Percentiles rank a stretch among this genome's conserved stretches.
phyloP scores from a whole-genome alignment of 2,329 filamentous ascomycete species.

The Fusarium mundagurra region DNA sequence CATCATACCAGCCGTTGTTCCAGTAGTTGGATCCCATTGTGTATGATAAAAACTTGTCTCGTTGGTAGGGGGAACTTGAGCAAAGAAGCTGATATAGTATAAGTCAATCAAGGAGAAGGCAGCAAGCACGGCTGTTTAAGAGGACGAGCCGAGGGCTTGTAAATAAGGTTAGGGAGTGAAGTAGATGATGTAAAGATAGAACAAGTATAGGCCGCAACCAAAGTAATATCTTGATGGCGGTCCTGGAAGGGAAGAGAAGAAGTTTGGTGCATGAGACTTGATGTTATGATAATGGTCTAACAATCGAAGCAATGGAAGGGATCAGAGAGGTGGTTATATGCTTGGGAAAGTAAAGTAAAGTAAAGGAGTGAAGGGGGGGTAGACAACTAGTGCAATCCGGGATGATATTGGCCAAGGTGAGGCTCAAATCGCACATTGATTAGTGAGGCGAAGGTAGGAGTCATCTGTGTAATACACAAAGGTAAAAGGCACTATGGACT shows the following conservation, averaged over 20 bases:
- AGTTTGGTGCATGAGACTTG: conserved; percentile 29
- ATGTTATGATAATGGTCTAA: conserved; percentile 1
- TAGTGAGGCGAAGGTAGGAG: conserved; percentile 42
- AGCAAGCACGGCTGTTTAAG: conserved; percentile 22
- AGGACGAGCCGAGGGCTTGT: conserved; percentile 16
- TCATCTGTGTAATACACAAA: conserved; percentile 32
- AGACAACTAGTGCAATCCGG: conserved; percentile 12
- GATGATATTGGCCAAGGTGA: conserved; percentile 31
- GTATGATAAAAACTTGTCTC: neutral
- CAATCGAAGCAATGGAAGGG: neutral
- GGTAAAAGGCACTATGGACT: conserved; percentile 28
- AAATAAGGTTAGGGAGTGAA: conserved; percentile 1
- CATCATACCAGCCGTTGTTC: conserved; percentile 21
- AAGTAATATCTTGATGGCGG: conserved; percentile 30
- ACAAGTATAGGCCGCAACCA: conserved; percentile 25
- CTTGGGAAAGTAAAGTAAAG: neutral
- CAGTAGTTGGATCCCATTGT: conserved; percentile 34
- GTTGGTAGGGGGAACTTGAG: neutral
- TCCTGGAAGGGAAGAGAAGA: conserved; percentile 21
- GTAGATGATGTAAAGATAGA: conserved; percentile 3
- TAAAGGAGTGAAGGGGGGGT: conserved; percentile 5
- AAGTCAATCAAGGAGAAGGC: conserved; percentile 3
- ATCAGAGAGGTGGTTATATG: conserved; percentile 27
- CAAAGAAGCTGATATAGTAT: neutral
- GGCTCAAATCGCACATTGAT: conserved; percentile 44